Evolutionary conservation across 768 basidiomycete species (phyloP).

Genomic region (Boletus vinaceobasis): DNA sequence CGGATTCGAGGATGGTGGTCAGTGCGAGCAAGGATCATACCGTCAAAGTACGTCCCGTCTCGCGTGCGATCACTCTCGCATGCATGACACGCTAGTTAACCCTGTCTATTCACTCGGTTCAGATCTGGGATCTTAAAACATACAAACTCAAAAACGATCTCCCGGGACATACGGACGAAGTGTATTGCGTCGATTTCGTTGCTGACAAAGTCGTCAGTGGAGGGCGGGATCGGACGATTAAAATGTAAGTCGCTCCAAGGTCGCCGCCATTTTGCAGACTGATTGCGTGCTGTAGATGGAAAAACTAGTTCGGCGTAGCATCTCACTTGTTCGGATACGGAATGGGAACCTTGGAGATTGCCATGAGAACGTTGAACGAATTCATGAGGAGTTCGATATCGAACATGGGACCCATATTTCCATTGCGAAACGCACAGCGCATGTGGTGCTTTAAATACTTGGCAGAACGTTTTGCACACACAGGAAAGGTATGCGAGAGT

Average conservation of each 20-base stretch:
- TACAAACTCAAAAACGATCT: constrained; percentile 94
- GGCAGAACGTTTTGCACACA: neutral
- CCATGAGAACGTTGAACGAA: neutral
- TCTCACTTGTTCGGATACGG: neutral
- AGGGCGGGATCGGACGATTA: constrained; percentile 86
- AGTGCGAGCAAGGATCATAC: constrained; percentile 97
- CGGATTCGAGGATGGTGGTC: constrained; percentile 87
- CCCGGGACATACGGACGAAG: constrained; percentile 95
- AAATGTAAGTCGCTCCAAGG: constrained; percentile 64
- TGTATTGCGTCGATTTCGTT: constrained; percentile 98
- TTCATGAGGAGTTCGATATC: neutral
- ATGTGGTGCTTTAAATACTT: neutral
- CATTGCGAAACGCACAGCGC: neutral
- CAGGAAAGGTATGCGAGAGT: neutral
- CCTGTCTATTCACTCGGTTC: neutral
- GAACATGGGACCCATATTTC: neutral
- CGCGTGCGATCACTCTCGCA: neutral
- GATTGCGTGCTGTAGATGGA: constrained; percentile 27
- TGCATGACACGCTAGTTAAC: neutral
- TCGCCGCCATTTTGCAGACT: neutral
- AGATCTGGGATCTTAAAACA: constrained; percentile 95
- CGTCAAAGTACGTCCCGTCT: constrained; percentile 63
- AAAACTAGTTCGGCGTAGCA: constrained; percentile 19
- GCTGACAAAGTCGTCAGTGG: constrained; percentile 99
- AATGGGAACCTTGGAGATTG: neutral